These are phyloP conservation scores for Fusarium cicatricum DNA, from an alignment of 2,329 filamentous ascomycete species.

Conservation along the genomic window DNA sequence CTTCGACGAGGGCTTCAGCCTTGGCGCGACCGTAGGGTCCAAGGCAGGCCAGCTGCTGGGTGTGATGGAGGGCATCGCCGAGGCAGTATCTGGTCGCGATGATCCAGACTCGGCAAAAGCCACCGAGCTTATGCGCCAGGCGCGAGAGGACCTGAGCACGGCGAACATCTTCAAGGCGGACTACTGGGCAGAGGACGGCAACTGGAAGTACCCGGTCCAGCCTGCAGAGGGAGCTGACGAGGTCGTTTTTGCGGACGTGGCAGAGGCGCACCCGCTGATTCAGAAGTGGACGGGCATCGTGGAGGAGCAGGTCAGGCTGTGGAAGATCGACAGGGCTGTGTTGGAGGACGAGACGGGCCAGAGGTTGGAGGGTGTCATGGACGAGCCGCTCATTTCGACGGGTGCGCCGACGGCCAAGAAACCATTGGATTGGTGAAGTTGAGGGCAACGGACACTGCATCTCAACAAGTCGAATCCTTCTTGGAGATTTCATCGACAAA, in stretches of 20 bases:
- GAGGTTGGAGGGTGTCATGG: slow-evolving; percentile 40
- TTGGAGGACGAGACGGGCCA: slow-evolving; percentile 46
- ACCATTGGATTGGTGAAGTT: slow-evolving; percentile 51
- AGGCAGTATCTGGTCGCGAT: slow-evolving; percentile 51
- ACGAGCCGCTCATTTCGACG: slow-evolving; percentile 41
- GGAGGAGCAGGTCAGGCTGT: slow-evolving; percentile 44
- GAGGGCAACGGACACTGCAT: background rate
- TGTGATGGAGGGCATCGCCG: slow-evolving; percentile 74
- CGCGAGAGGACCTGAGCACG: slow-evolving; percentile 67
- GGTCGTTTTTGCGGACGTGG: slow-evolving; percentile 68
- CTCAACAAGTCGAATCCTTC: background rate
- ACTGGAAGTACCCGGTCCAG: slow-evolving; percentile 71
- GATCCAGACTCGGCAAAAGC: slow-evolving; percentile 27
- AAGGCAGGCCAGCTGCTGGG: slow-evolving; percentile 79
- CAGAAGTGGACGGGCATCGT: slow-evolving; percentile 63
- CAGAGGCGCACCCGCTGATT: slow-evolving; percentile 72
- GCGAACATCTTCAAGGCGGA: slow-evolving; percentile 68
- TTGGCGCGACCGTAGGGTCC: slow-evolving; percentile 83
- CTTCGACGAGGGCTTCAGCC: slow-evolving; percentile 88
- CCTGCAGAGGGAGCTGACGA: slow-evolving; percentile 48
- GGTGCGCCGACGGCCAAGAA: slow-evolving; percentile 42
- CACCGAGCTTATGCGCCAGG: slow-evolving; percentile 44
- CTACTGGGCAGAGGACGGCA: slow-evolving; percentile 76
- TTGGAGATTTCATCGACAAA: background rate
- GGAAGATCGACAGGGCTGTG: slow-evolving; percentile 47